Evolutionary conservation across 352 stramenopile genomes (phyloP).

Genomic region (Pythium sp.): DNA sequence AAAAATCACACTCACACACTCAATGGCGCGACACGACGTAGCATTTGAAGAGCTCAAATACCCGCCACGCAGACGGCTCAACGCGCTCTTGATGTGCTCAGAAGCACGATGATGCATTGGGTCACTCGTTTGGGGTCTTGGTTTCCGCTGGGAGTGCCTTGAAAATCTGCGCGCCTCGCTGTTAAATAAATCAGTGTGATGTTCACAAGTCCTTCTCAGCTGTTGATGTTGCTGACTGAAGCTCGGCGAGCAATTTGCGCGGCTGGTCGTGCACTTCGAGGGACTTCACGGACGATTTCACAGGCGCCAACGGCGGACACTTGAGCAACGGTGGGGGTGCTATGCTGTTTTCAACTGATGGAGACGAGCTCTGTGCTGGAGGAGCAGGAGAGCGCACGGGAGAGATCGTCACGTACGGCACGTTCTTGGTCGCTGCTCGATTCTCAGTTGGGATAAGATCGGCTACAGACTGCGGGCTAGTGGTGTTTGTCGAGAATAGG

Average conservation of each 20-base stretch:
- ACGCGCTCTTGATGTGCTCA: too few species aligned
- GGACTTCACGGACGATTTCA: background rate
- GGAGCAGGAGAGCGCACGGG: constrained; percentile 8
- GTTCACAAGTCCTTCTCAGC: background rate
- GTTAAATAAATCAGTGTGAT: constrained; percentile 14
- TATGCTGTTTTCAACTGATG: background rate
- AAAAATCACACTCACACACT: too few species aligned
- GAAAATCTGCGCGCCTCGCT: background rate
- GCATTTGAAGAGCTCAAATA: too few species aligned
- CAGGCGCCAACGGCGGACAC: constrained; percentile 9
- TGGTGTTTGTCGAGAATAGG: constrained; percentile 46
- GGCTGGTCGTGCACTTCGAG: constrained; percentile 11
- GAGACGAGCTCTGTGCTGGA: background rate
- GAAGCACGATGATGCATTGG: background rate
- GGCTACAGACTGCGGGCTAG: constrained; percentile 72
- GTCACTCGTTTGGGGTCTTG: background rate
- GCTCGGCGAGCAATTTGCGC: constrained; percentile 15
- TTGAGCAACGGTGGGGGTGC: constrained; percentile 1
- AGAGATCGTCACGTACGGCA: constrained; percentile 4
- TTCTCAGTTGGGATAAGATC: constrained; percentile 22
- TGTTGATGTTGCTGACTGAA: constrained; percentile 8
- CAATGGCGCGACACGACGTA: too few species aligned
- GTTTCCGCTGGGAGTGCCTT: background rate
- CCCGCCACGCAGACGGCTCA: too few species aligned
- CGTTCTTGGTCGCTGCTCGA: constrained; percentile 7